Conservation (phyloP, 345 rosid species). For the Litchi chinensis region DNA sequence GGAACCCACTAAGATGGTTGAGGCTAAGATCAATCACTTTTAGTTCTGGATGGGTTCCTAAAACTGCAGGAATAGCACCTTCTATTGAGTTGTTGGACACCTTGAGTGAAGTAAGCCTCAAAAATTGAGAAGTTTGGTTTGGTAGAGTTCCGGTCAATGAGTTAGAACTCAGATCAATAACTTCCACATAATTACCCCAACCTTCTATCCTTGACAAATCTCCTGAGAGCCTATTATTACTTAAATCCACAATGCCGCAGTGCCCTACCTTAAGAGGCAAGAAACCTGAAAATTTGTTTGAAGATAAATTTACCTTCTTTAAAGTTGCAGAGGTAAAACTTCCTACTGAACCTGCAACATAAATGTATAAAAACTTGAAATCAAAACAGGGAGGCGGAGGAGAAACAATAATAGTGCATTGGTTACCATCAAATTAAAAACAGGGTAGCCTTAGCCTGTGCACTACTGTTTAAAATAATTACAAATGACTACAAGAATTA, state of each 20-base stretch:
- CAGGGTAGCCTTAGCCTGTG: too few relatives aligned
- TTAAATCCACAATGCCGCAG: conserved; percentile 74
- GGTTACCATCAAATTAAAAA: background rate
- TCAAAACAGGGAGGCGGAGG: background rate
- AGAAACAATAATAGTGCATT: background rate
- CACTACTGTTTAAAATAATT: background rate
- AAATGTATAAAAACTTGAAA: conserved; percentile 7
- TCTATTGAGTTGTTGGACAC: conserved; percentile 64
- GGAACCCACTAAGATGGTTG: conserved; percentile 57
- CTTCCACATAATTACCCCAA: conserved; percentile 85
- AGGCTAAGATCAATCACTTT: conserved; percentile 69
- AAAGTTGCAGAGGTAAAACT: conserved; percentile 73
- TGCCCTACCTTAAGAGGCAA: conserved; percentile 67
- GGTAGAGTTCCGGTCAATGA: conserved; percentile 66
- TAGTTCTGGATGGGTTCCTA: conserved; percentile 68
- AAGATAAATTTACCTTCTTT: conserved; percentile 74
- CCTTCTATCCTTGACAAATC: conserved; percentile 64
- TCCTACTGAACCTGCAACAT: conserved; percentile 69
- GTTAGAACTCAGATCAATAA: conserved; percentile 74
- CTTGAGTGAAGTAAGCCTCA: conserved; percentile 64
- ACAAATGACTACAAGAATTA: background rate
- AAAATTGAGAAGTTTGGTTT: conserved; percentile 65
- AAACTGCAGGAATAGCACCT: conserved; percentile 62
- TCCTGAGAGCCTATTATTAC: conserved; percentile 72
- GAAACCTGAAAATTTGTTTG: conserved; percentile 68